A percentile compares a stretch with the other conserved stretches of the same genome.
Evolutionary conservation across 768 basidiomycete species (phyloP).

Genomic region (Brasilioporus rufonigricans): DNA sequence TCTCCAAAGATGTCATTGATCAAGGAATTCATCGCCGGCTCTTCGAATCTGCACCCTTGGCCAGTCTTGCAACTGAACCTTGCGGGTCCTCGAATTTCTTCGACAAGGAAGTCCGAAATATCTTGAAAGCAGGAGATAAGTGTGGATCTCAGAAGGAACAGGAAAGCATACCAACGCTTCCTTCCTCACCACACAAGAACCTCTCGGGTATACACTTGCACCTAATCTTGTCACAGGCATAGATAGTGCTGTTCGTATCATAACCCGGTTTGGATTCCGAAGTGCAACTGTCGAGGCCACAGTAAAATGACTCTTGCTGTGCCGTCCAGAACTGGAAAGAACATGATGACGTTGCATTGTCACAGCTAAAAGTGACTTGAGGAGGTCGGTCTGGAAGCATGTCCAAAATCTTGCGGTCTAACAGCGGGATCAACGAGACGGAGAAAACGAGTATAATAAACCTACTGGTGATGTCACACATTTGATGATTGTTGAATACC

Average conservation of each 20-base stretch:
- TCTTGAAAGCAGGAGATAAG: conserved; percentile 38
- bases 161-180: conserved; percentile 76
- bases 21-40: conserved; percentile 94
- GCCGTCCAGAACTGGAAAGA: conserved; percentile 99
- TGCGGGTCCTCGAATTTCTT: conserved; percentile 90
- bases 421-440: background rate
- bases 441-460: conserved; percentile 6
- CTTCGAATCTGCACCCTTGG: conserved; percentile 84
- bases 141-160: background rate
- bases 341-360: conserved; percentile 59
- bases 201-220: conserved; percentile 92
- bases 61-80: conserved; percentile 74
- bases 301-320: conserved; percentile 93
- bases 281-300: conserved; percentile 71
- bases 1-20: conserved; percentile 96
- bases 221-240: conserved; percentile 79
- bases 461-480: conserved; percentile 98
- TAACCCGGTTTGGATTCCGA: conserved; percentile 48
- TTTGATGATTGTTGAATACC: conserved; percentile 94
- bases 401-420: conserved; percentile 94
- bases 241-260: conserved; percentile 69
- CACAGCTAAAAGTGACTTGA: conserved; percentile 96
- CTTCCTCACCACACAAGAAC: conserved; percentile 95
- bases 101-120: conserved; percentile 88
- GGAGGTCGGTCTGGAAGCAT: conserved; percentile 87